phyloP scores from a whole-genome alignment of 2,329 filamentous ascomycete genomes.

The Cladophialophora psammophila region DNA sequence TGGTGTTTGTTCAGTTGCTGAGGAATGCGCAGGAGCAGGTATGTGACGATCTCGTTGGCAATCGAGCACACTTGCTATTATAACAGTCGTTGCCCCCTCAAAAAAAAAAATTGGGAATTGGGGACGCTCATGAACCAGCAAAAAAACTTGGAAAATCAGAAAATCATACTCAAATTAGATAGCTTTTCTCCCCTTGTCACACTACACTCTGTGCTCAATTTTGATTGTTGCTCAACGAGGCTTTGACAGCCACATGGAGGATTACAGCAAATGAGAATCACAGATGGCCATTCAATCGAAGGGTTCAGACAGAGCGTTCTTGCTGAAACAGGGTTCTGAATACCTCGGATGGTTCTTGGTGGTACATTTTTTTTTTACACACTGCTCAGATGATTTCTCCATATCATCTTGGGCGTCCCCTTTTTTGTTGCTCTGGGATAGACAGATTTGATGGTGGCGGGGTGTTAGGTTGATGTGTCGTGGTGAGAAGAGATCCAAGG shows the following conservation, averaged over 20 bases:
- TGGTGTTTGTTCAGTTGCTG: constrained; percentile 6
- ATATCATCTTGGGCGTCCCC: too few species aligned
- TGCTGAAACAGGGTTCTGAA: constrained; percentile 22
- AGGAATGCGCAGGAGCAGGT: constrained; percentile 25
- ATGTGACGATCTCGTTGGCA: constrained; percentile 15
- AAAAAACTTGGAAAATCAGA: constrained; percentile 32
- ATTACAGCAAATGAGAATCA: constrained; percentile 3
- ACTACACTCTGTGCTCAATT: constrained; percentile 10
- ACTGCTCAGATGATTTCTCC: too few species aligned
- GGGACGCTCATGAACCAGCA: constrained; percentile 25
- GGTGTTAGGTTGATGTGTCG: too few species aligned
- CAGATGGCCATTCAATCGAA: constrained; percentile 3
- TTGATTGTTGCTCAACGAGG: constrained; percentile 16
- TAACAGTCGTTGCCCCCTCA: not conserved
- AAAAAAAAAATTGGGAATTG: constrained; percentile 24
- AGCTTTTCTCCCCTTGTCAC: constrained; percentile 13
- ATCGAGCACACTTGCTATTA: constrained; percentile 20
- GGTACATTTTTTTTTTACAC: constrained; percentile 12
- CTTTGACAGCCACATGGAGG: constrained; percentile 10
- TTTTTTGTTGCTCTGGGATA: too few species aligned
- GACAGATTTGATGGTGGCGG: too few species aligned
- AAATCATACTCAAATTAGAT: constrained; percentile 32
- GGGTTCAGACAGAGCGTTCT: constrained; percentile 13
- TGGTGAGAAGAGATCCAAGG: too few species aligned
- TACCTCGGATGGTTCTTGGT: constrained; percentile 7